Percentiles rank a stretch among this genome's conserved stretches.
These are phyloP conservation scores for Podospora appendiculata DNA, from an alignment of 495 filamentous ascomycete genomes.

Conservation along the genomic window DNA sequence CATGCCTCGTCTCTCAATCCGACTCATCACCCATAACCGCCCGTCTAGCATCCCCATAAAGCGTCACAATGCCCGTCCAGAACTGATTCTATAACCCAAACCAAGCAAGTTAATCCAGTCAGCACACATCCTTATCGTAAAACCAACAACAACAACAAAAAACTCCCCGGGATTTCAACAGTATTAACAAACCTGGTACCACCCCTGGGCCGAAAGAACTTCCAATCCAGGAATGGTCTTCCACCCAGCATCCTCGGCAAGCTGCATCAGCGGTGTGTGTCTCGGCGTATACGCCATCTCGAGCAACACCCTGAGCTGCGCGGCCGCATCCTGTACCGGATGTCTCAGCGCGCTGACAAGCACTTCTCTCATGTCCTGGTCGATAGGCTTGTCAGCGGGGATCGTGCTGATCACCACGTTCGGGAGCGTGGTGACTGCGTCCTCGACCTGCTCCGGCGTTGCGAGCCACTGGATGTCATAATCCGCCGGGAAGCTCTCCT, in stretches of 20 bases:
- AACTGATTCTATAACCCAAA: slow-evolving; percentile 50
- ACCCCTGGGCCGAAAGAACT: slow-evolving; percentile 82
- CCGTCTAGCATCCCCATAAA: slow-evolving; percentile 55
- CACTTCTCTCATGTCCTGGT: slow-evolving; percentile 58
- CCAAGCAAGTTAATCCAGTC: background rate
- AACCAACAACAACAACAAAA: background rate
- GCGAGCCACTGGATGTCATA: slow-evolving; percentile 66
- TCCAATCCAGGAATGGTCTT: slow-evolving; percentile 78
- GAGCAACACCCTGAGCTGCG: slow-evolving; percentile 54
- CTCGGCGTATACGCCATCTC: slow-evolving; percentile 97
- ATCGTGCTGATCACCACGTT: slow-evolving; percentile 80
- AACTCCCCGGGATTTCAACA: no score
- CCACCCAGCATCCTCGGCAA: slow-evolving; percentile 82
- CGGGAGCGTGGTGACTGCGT: slow-evolving; percentile 44
- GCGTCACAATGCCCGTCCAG: slow-evolving; percentile 71
- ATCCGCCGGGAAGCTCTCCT: slow-evolving; percentile 61
- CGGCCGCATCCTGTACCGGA: slow-evolving; percentile 35
- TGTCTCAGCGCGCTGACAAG: slow-evolving; percentile 51
- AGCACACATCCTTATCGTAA: background rate
- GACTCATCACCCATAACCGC: slow-evolving; percentile 11
- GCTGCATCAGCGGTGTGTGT: slow-evolving; percentile 75
- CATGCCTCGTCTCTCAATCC: background rate
- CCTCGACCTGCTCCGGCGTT: slow-evolving; percentile 38
- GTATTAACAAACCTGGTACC: slow-evolving; percentile 50
- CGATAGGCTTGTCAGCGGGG: slow-evolving; percentile 81